Base-by-base conservation (phyloP, 352 stramenopile genomes). In the Elongisporangium anandrum region DNA sequence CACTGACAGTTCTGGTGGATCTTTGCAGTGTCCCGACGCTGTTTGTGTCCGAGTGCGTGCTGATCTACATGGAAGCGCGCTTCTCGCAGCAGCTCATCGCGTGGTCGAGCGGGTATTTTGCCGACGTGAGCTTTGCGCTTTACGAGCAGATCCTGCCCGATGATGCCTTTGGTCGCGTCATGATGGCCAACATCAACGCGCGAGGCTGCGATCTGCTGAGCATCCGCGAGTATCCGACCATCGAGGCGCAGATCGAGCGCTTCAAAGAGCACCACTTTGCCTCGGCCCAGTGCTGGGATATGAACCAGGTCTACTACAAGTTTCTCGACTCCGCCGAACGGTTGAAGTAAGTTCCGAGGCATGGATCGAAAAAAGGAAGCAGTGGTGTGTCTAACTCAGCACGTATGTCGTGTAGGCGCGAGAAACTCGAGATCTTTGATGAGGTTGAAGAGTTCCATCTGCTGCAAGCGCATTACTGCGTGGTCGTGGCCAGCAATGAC, bases 301-400 rank as follows among this genome's bases (percentile, higher is more conserved):
- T 97, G 89, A 95, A 97, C 76, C 74, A 94, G 57, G 77, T 97
- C 22, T 97, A 97, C 70, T 97, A 97, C 62, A 80, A 96, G 39
- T 95, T 78, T 64, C 60, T 97, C 19, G 70, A 90, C 52, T 61
- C 74, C 1, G 50, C 55, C 9, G 87, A 96, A 57, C 84, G 85
- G 19, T 54, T 61, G 19, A 78, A 86, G 85, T 91, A 80, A 52
- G 84, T 68, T 5, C 7, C 8, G 20, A 41, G 47, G 38, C 52
- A 61, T 23, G 52, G 7, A 34, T 34, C 24, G 4, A 34, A 34
- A 29, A 23, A 34, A 4, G 62, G 17, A 54, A 24, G 13, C 58
- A 19, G 29, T 2, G 24, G 3, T 52, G 20, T 52, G 1, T 52
- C 24, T 63, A 39, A 52, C 23, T 2, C 47, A 51, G 1, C n/a